phyloP scores from a whole-genome alignment of 2,329 filamentous ascomycete species.

The Cladophialophora exuberans region DNA sequence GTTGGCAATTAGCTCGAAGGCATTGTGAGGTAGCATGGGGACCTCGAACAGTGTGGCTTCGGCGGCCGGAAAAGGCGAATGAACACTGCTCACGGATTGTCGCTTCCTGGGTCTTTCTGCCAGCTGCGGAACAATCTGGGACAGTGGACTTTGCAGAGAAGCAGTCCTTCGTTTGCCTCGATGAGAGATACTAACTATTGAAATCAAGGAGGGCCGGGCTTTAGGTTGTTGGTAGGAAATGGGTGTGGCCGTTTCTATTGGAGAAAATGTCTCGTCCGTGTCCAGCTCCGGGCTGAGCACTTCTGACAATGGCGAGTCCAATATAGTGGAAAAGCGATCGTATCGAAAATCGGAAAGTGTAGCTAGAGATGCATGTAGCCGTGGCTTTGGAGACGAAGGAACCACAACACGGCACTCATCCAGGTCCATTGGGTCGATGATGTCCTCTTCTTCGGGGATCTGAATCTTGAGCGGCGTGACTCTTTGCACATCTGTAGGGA shows the following conservation, averaged over 20 bases:
- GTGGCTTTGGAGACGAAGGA: conserved; percentile 19
- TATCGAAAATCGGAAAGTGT: conserved; percentile 29
- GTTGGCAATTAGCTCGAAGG: conserved; percentile 29
- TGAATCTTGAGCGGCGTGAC: conserved; percentile 21
- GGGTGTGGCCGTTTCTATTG: conserved; percentile 31
- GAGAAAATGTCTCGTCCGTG: conserved; percentile 25
- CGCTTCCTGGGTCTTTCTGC: conserved; percentile 20
- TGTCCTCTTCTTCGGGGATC: conserved; percentile 19
- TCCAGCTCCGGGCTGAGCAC: conserved; percentile 20
- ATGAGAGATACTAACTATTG: conserved; percentile 22
- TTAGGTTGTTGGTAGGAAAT: conserved; percentile 30
- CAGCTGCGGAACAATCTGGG: conserved; percentile 7
- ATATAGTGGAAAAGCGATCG: conserved; percentile 26
- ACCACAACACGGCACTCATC: conserved; percentile 18
- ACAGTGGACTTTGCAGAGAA: conserved; percentile 23
- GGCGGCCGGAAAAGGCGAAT: conserved; percentile 25
- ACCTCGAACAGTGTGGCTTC: conserved; percentile 28
- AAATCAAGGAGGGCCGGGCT: conserved; percentile 31
- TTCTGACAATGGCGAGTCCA: conserved; percentile 24
- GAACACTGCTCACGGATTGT: conserved; percentile 18
- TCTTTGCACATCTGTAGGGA: not conserved
- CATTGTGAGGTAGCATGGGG: conserved; percentile 28
- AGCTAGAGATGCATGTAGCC: conserved; percentile 29
- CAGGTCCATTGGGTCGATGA: conserved; percentile 10
- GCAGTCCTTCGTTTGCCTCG: conserved; percentile 19